phyloP scores from a whole-genome alignment of 2,329 filamentous ascomycete species.

The Epichloe gansuensis region DNA sequence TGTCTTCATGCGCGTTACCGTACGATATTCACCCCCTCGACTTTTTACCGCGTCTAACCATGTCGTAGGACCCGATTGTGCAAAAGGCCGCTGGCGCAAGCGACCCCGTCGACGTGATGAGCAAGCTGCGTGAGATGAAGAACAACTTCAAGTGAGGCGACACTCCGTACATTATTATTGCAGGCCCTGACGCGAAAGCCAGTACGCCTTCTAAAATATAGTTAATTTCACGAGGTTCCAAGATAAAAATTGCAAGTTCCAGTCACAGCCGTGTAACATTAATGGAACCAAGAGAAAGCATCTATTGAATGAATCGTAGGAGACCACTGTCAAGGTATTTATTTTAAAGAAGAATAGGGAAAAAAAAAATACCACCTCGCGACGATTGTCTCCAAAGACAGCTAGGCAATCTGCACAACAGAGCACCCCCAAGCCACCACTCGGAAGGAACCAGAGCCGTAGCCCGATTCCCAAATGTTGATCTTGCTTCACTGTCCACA shows the following conservation, averaged over 20 bases:
- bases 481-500: constrained; percentile 60
- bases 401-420: constrained; percentile 13
- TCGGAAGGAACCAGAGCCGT: constrained; percentile 11
- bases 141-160: constrained; percentile 52
- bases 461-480: constrained; percentile 19
- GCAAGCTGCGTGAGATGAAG: constrained; percentile 79
- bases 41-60: neutral
- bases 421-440: constrained; percentile 17
- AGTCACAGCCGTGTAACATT: no score
- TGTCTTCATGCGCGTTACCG: constrained; percentile 83
- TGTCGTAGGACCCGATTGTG: constrained; percentile 58
- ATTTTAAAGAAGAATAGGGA: constrained; percentile 4
- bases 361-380: constrained; percentile 6
- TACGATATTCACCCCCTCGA: constrained; percentile 27
- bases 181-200: constrained; percentile 12
- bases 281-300: no score
- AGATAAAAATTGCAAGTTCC: no score
- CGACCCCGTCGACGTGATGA: constrained; percentile 74
- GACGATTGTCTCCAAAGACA: constrained; percentile 7
- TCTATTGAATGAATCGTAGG: no score
- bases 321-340: no score
- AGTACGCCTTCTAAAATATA: constrained; percentile 6
- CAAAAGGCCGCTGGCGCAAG: constrained; percentile 74
- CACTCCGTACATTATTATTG: neutral
- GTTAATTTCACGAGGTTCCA: no score